Conservation (phyloP, 2,329 filamentous ascomycete genomes). For the Didymella segeticola region DNA sequence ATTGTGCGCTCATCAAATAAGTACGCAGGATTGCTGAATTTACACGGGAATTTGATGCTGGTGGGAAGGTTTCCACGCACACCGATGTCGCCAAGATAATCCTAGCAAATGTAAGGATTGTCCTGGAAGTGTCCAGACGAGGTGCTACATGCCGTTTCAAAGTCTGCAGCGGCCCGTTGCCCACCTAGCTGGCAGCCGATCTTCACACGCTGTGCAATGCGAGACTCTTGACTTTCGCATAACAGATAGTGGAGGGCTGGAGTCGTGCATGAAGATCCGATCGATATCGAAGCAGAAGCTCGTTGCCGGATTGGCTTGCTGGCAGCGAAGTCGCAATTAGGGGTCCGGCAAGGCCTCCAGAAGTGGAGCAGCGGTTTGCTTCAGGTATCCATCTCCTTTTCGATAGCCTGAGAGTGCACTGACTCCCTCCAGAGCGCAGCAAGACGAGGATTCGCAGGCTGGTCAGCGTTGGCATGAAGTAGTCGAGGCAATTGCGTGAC, state of each 20-base stretch:
- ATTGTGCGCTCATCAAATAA: too few relatives aligned
- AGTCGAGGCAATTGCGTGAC: slow-evolving; percentile 1
- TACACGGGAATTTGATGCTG: not conserved
- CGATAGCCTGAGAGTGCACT: slow-evolving; percentile 15
- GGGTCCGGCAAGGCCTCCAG: slow-evolving; percentile 6
- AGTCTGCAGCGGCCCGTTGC: slow-evolving; percentile 10
- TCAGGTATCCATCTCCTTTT: slow-evolving; percentile 18
- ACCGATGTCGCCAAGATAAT: slow-evolving; percentile 4
- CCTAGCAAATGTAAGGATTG: slow-evolving; percentile 14
- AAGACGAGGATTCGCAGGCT: slow-evolving; percentile 3
- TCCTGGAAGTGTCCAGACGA: slow-evolving; percentile 2
- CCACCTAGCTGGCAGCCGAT: not conserved
- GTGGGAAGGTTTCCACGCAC: not conserved
- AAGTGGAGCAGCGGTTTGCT: slow-evolving; percentile 16
- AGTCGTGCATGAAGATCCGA: slow-evolving; percentile 7
- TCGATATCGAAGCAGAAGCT: slow-evolving; percentile 12
- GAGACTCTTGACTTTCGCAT: not conserved
- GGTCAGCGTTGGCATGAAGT: not conserved
- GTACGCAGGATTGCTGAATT: slow-evolving; percentile 1
- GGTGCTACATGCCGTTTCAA: slow-evolving; percentile 9
- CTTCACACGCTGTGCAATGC: slow-evolving; percentile 2
- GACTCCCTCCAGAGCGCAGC: slow-evolving; percentile 10
- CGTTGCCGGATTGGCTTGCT: slow-evolving; percentile 2
- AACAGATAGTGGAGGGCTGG: slow-evolving; percentile 4
- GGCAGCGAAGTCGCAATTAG: slow-evolving; percentile 6